These are phyloP conservation scores for Pseudocercospora fuligena DNA, from an alignment of 2,329 filamentous ascomycete genomes.

Conservation along the genomic window DNA sequence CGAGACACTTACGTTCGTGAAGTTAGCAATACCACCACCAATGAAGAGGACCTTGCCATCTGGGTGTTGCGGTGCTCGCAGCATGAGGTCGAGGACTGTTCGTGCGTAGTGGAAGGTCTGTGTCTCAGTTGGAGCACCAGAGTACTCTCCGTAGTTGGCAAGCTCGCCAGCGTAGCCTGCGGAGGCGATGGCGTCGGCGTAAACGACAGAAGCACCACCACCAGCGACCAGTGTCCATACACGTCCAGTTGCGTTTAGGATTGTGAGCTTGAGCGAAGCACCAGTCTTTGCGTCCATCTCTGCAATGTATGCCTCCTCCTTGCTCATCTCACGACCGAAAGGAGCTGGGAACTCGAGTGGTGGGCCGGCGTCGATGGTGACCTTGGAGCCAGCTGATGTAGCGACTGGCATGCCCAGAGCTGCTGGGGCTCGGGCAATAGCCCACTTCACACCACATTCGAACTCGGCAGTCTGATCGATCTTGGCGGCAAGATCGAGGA, in stretches of 20 bases:
- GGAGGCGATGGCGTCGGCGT: constrained; percentile 97
- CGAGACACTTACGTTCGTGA: constrained; percentile 78
- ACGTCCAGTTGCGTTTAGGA: constrained; percentile 87
- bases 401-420: constrained; percentile 81
- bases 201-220: constrained; percentile 99
- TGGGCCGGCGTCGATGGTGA: constrained; percentile 93
- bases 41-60: constrained; percentile 99
- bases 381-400: constrained; percentile 67
- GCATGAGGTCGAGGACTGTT: constrained; percentile 96
- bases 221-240: constrained; percentile 98
- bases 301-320: constrained; percentile 98
- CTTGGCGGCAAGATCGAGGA: constrained; percentile 98
- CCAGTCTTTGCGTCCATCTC: constrained; percentile 99
- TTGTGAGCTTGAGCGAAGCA: constrained; percentile 96
- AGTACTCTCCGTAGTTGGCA: constrained; percentile 99
- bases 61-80: constrained; percentile 80
- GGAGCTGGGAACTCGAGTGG: constrained; percentile 99
- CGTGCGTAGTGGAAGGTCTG: constrained; percentile 99
- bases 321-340: constrained; percentile 96
- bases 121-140: constrained; percentile 95
- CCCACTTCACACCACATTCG: constrained; percentile 99
- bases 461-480: constrained; percentile 99
- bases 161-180: constrained; percentile 94
- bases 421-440: constrained; percentile 86
- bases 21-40: constrained; percentile 99